Evolutionary conservation across 1,139 yeast species (phyloP), one percentile per base, ranked within the genome.

Genomic region (Candida sp.): DNA sequence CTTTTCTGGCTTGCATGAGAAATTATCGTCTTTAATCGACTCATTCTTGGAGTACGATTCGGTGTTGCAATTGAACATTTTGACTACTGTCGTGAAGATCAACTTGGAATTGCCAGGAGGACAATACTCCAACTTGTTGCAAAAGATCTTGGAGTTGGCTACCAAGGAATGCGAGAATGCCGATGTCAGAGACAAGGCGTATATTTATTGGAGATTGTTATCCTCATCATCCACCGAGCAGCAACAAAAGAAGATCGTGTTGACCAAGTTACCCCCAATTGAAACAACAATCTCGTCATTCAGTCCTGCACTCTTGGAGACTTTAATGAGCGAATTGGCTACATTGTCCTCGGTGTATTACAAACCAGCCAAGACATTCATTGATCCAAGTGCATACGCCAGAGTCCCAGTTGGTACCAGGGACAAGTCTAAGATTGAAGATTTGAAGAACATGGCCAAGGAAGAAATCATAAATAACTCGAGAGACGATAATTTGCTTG

Each of bases 171-270:
- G 92, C 53, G 96, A 91, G 60, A 92, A 92, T 66, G 89, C 97
- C 2, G 99, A 94, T 68, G 90, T 94, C 39, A 83, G 98, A 63
- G 99, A 94, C 69, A 85, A 94, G 70, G 98, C 98, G 0, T 94
- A 87, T 69, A 82, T 94, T 48, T 94, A 92, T 70, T 94, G 98
- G 98, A 85, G 99, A 65, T 76, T 96, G 52, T 76, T 94, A 52
- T 90, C 97, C 0, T 74, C 88, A 30, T 63, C 72, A 1, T 60
- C 68, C 27, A 60, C 63, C 12, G 85, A 83, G 50, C 77, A 71
- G 4, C 63, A 76, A 30, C 80, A 79, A 46, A 66, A 80, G 59
- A 76, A 80, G 49, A 78, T 89, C 44, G 74, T 88, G 28, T 69
- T 87, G 52, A 76, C 85, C 8, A 83, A 82, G 54, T 72, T 88